phyloP scores from a whole-genome alignment of 352 stramenopile genomes.

The Globisporangium alternatum region DNA sequence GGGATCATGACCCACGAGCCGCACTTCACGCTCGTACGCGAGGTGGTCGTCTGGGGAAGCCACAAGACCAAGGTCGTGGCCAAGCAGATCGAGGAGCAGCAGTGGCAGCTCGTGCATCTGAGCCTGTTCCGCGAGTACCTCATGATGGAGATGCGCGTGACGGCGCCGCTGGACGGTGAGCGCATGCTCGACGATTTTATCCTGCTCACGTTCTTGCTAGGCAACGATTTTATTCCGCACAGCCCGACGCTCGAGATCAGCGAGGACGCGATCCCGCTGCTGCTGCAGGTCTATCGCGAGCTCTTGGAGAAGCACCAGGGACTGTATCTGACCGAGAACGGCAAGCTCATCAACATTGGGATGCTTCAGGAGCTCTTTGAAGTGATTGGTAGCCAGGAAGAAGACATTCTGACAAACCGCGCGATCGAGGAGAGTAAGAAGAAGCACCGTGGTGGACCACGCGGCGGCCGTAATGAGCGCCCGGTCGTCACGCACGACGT shows the following conservation, averaged over 20 bases:
- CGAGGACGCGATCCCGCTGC: constrained; percentile 96
- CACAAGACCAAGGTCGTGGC: constrained; percentile 49
- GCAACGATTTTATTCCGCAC: constrained; percentile 99
- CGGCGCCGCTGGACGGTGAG: constrained; percentile 74
- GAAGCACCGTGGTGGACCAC: constrained; percentile 18
- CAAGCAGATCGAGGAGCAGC: constrained; percentile 93
- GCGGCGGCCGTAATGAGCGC: constrained; percentile 21
- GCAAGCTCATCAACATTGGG: constrained; percentile 87
- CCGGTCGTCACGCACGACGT: constrained; percentile 37
- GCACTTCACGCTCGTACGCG: constrained; percentile 97
- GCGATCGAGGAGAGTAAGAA: constrained; percentile 56
- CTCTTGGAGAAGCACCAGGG: constrained; percentile 78
- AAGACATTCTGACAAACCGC: constrained; percentile 90
- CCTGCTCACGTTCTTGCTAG: constrained; percentile 99
- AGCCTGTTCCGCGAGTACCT: constrained; percentile 98
- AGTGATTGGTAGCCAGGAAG: constrained; percentile 92
- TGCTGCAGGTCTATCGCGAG: constrained; percentile 92
- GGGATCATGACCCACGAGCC: constrained; percentile 97
- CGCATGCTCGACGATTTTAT: constrained; percentile 99
- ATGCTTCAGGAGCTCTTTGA: constrained; percentile 92
- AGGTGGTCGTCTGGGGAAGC: constrained; percentile 96
- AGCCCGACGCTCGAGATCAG: constrained; percentile 98
- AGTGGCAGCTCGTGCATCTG: constrained; percentile 97
- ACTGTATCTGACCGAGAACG: constrained; percentile 91
- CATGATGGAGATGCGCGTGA: constrained; percentile 93